Evolutionary conservation across 192 early-diverging fungal species (phyloP).

Genomic region (Chytriomyces sp.): DNA sequence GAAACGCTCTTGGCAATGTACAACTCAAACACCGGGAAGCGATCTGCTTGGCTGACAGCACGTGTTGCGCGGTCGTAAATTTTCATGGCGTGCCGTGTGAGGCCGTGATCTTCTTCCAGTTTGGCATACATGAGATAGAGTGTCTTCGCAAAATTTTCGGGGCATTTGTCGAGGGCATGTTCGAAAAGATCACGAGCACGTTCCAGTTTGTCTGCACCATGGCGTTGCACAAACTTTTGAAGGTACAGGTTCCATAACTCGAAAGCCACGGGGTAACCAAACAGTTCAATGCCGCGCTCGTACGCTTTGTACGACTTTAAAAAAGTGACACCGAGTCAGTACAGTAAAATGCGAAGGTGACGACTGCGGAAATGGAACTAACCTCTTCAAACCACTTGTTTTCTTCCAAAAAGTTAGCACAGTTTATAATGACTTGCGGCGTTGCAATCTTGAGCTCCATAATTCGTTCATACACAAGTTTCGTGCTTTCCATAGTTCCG

Average conservation of each 20-base stretch:
- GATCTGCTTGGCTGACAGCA: conserved; percentile 76
- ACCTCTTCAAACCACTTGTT: conserved; percentile 90
- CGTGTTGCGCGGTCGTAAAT: conserved; percentile 92
- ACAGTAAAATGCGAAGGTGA: not conserved
- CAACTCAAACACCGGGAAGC: conserved; percentile 81
- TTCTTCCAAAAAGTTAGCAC: conserved; percentile 87
- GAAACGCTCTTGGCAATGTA: conserved; percentile 89
- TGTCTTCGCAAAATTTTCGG: conserved; percentile 82
- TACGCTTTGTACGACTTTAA: conserved; percentile 83
- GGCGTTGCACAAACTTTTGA: conserved; percentile 80
- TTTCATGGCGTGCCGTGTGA: conserved; percentile 88
- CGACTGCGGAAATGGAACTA: not conserved
- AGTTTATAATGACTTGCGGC: conserved; percentile 96
- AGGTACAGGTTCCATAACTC: conserved; percentile 98
- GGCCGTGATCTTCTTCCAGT: conserved; percentile 90
- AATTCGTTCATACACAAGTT: conserved; percentile 87
- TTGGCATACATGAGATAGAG: conserved; percentile 90
- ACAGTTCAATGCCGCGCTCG: conserved; percentile 94
- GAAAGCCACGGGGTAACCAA: conserved; percentile 95
- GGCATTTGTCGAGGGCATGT: conserved; percentile 85
- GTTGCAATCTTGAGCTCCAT: conserved; percentile 93
- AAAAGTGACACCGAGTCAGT: not conserved
- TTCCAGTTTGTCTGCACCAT: conserved; percentile 86
- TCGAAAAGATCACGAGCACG: conserved; percentile 94
- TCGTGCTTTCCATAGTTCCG: conserved; percentile 79